Base-by-base conservation (phyloP, 1,284 basidiomycete species). In the Trametes sp. region DNA sequence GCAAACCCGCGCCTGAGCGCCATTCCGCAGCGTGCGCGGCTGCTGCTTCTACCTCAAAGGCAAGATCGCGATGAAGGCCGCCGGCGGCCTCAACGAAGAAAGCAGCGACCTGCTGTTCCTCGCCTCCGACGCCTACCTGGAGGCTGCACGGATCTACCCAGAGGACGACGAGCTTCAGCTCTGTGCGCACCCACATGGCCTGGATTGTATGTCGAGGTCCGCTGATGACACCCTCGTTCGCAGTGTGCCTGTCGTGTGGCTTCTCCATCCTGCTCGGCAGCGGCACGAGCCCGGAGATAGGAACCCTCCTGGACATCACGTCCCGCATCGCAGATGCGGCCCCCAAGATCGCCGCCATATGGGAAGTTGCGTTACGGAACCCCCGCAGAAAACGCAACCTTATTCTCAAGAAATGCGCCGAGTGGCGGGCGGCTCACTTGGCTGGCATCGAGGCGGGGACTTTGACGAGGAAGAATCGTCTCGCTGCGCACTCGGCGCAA, bases 101-200 rank as follows among this genome's bases (percentile, higher is more conserved):
- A 60, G 38, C 26, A 41, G 35, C 16, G 57, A 64, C 13, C 57
- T 62, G 26, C 60, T 49, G 31, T 23, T 21, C 6, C 36, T 69
- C 24, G 64, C 76, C 1, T 68, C 72, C 11, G 56, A 61, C 5
- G 62, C 64, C 41, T 78, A 79, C 57, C 52, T 72, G 14, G 44
- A 71, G 46, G 72, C 75, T 24, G 75, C 75, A 1, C 62, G 54
- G 0, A 53, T 54, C 0, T 75, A 68, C 46, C 75, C 75, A 0
- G 54, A 67, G 2, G 79, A 80, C 61, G 78, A 80, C 53, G 77
- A 80, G 64, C 66, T 70, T 1, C 71, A 75, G 49, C 60, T 60
- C 1, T 70, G 74, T 74, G 61, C 28, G 62, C 61, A 14, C 16
- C 8, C 16, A 19, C 10, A 41, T n/a, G 7, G 35, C 38, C 7